phyloP scores from a whole-genome alignment of 805 yeast species.

The Komagataella pastoris region DNA sequence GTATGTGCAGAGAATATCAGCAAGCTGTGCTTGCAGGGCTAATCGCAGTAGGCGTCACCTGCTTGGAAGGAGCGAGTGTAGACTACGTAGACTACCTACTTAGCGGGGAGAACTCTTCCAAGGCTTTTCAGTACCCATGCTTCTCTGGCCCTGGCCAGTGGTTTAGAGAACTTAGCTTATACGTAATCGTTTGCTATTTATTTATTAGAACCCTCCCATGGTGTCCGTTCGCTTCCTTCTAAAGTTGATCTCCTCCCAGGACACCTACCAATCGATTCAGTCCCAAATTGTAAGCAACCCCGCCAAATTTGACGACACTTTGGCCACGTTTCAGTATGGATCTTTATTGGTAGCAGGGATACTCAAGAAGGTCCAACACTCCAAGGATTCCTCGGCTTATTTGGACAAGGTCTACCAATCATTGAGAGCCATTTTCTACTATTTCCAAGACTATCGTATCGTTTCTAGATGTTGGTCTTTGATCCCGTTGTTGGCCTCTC shows the following conservation, averaged over 20 bases:
- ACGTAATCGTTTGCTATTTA: neutral
- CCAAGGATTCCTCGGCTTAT: neutral
- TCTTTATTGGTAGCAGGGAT: neutral
- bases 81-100: neutral
- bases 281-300: neutral
- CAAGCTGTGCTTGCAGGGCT: neutral
- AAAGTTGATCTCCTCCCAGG: neutral
- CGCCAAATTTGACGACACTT: neutral
- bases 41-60: neutral
- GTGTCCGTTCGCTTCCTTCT: neutral
- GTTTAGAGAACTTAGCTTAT: neutral
- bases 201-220: neutral
- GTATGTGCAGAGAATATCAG: neutral
- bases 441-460: neutral
- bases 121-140: neutral
- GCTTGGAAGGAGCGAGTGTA: neutral
- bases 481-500: neutral
- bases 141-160: neutral
- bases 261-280: neutral
- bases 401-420: neutral
- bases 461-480: neutral
- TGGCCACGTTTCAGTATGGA: neutral
- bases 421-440: neutral
- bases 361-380: neutral
- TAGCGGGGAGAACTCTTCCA: neutral